These are phyloP conservation scores for Pseudogymnoascus sp. DNA, from an alignment of 2,329 filamentous ascomycete genomes.

Conservation along the genomic window DNA sequence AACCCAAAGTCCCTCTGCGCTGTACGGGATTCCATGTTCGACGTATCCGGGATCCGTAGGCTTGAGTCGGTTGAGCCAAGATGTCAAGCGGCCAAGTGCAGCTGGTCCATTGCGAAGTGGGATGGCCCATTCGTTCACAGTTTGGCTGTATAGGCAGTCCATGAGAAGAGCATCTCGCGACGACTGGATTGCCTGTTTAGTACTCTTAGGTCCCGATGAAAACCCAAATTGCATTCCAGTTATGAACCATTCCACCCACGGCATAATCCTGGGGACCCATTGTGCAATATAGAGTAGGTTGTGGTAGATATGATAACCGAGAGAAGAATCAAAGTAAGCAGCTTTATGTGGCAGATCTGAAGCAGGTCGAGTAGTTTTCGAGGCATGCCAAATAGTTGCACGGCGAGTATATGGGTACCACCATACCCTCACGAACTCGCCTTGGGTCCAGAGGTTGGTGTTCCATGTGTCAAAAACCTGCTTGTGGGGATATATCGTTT, in stretches of 20 bases:
- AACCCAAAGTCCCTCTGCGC: constrained; percentile 70
- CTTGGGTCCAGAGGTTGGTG: constrained; percentile 67
- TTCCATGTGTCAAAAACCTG: constrained; percentile 67
- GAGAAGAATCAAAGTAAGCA: constrained; percentile 71
- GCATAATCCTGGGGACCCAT: constrained; percentile 69
- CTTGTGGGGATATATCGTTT: constrained; percentile 64
- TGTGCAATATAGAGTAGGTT: constrained; percentile 77
- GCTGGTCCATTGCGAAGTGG: constrained; percentile 81
- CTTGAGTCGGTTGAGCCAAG: constrained; percentile 65
- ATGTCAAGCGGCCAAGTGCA: constrained; percentile 70
- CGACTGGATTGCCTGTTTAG: constrained; percentile 68
- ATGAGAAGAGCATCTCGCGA: constrained; percentile 77
- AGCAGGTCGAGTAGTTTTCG: constrained; percentile 59
- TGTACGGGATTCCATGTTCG: constrained; percentile 67
- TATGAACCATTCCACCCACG: constrained; percentile 90
- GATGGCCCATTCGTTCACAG: constrained; percentile 96
- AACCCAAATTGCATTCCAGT: constrained; percentile 98
- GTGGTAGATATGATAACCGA: constrained; percentile 89
- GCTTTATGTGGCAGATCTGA: constrained; percentile 44
- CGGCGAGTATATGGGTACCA: constrained; percentile 91
- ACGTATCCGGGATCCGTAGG: constrained; percentile 59
- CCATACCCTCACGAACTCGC: constrained; percentile 91
- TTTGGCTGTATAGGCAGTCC: constrained; percentile 98
- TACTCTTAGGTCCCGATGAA: constrained; percentile 55
- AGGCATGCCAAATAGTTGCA: constrained; percentile 84